phyloP scores from a whole-genome alignment of 352 stramenopile species.

The Globisporangium canariense region DNA sequence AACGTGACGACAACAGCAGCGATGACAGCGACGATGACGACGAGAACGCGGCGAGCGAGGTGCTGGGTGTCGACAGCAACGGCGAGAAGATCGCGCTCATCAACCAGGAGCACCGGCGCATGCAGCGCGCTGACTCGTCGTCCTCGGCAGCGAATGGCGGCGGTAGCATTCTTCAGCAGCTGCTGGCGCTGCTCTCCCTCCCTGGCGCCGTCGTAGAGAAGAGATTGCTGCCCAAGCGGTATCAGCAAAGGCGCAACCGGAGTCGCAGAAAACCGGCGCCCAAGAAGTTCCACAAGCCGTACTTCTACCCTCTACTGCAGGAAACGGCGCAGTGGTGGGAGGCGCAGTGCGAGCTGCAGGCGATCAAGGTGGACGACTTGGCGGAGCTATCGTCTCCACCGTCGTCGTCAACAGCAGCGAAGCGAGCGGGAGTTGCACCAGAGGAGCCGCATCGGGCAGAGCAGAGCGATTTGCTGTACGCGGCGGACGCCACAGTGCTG shows the following conservation, averaged over 20 bases:
- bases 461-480: neutral
- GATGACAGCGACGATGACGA: constrained; percentile 22
- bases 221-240: constrained; percentile 5
- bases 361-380: constrained; percentile 9
- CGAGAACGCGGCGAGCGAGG: constrained; percentile 3
- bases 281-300: constrained; percentile 52
- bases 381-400: neutral
- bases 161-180: neutral
- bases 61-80: neutral
- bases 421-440: neutral
- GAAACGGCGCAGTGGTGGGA: constrained; percentile 60
- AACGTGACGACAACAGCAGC: constrained; percentile 17
- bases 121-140: neutral
- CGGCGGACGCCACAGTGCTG: neutral
- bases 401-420: neutral
- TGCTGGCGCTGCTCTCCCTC: constrained; percentile 9
- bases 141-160: too few relatives aligned
- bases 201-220: constrained; percentile 2
- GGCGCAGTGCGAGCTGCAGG: constrained; percentile 13
- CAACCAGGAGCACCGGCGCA: constrained; percentile 2
- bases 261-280: constrained; percentile 1
- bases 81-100: constrained; percentile 18
- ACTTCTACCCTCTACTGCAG: constrained; percentile 60
- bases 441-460: neutral
- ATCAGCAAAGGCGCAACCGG: neutral